phyloP scores from a whole-genome alignment of 768 basidiomycete species.

The Tremella fuciformis region DNA sequence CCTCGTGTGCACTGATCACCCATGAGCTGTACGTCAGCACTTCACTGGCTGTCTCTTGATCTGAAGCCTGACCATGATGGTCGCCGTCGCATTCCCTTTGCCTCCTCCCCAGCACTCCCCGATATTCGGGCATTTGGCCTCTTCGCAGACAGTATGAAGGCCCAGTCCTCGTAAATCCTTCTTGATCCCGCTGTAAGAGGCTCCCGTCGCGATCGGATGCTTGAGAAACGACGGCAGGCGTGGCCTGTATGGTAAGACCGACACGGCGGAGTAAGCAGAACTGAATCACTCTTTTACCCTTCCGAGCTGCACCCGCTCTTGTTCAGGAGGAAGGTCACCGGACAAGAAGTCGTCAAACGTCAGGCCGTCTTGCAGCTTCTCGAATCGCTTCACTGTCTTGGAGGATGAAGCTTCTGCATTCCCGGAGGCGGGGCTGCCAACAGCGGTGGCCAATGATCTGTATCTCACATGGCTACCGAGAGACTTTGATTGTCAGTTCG shows the following conservation, averaged over 20 bases:
- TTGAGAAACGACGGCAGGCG: conserved; percentile 83
- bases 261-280: background rate
- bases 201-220: conserved; percentile 84
- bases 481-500: too few species aligned
- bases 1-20: conserved; percentile 98
- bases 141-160: conserved; percentile 96
- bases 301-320: conserved; percentile 43
- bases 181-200: conserved; percentile 87
- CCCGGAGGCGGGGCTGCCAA: background rate
- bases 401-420: conserved; percentile 9
- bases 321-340: conserved; percentile 31
- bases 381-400: conserved; percentile 13
- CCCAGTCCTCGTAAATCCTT: conserved; percentile 86
- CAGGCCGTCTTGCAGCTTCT: conserved; percentile 45
- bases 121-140: conserved; percentile 97
- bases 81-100: conserved; percentile 84
- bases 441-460: conserved; percentile 22
- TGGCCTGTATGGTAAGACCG: conserved; percentile 57
- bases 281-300: conserved; percentile 46
- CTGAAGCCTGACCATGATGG: conserved; percentile 81
- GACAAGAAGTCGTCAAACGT: conserved; percentile 51
- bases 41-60: too few species aligned
- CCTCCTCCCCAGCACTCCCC: conserved; percentile 98
- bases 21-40: conserved; percentile 68
- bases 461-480: background rate